Conservation (phyloP, 306 rosid species). For the barrel medic (Medicago truncatula) region MtrunA17r5.0-ANR NC_053043.1:10526501-10527000, state of each 20-base stretch:
- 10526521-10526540: not conserved
- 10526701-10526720: too few relatives aligned
- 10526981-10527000: slow-evolving; percentile 4
- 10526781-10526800: too few relatives aligned
- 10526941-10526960: not conserved
- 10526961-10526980: too few relatives aligned
- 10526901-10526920: slow-evolving; percentile 5
- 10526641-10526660: slow-evolving; percentile 18
- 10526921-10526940: too few relatives aligned
- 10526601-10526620: too few relatives aligned
- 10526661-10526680: slow-evolving; percentile 26
- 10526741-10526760: not conserved
- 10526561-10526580: too few relatives aligned
- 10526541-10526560: not conserved
- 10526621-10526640: slow-evolving; percentile 26
- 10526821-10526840: too few relatives aligned
- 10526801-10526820: not conserved
- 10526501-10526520: not conserved
- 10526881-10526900: slow-evolving; percentile 34
- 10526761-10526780: slow-evolving; percentile 1
- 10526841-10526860: slow-evolving; percentile 94
- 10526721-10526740: not conserved
- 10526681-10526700: slow-evolving; percentile 66
- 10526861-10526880: slow-evolving; percentile 58
- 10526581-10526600: too few relatives aligned